phyloP scores from a whole-genome alignment of 2,329 filamentous ascomycete species.

The Neophaeococcomyces aloes region DNA sequence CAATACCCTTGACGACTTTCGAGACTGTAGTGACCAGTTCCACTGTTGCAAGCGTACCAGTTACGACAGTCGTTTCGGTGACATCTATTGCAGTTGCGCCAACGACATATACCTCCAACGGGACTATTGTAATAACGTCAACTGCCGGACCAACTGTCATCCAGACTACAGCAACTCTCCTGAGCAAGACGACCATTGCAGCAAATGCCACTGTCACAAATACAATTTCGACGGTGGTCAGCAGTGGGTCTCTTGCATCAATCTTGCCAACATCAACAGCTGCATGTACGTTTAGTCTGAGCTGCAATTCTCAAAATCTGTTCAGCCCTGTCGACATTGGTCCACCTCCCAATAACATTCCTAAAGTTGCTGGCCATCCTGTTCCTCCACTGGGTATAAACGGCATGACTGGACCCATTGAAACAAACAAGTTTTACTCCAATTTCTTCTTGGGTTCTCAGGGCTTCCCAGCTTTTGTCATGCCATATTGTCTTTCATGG shows the following conservation, averaged over 20 bases:
- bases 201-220: conserved; percentile 15
- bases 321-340: conserved; percentile 33
- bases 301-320: conserved; percentile 28
- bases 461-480: conserved; percentile 57
- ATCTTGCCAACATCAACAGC: conserved; percentile 14
- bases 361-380: conserved; percentile 32
- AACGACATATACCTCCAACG: conserved; percentile 16
- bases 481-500: conserved; percentile 65
- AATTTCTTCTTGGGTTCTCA: conserved; percentile 72
- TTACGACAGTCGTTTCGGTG: conserved; percentile 15
- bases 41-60: conserved; percentile 16
- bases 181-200: conserved; percentile 17
- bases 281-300: conserved; percentile 16
- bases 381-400: conserved; percentile 29
- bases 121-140: conserved; percentile 15
- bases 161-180: conserved; percentile 16
- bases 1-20: conserved; percentile 19
- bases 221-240: conserved; percentile 17
- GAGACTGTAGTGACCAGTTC: conserved; percentile 15
- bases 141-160: conserved; percentile 17
- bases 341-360: conserved; percentile 30
- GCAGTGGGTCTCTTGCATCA: conserved; percentile 8
- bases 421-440: conserved; percentile 54
- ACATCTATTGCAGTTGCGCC: conserved; percentile 17
- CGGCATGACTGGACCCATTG: conserved; percentile 26